Conservation (phyloP, 169 alveolate genomes). For the Cryptosporidium sp. region DNA sequence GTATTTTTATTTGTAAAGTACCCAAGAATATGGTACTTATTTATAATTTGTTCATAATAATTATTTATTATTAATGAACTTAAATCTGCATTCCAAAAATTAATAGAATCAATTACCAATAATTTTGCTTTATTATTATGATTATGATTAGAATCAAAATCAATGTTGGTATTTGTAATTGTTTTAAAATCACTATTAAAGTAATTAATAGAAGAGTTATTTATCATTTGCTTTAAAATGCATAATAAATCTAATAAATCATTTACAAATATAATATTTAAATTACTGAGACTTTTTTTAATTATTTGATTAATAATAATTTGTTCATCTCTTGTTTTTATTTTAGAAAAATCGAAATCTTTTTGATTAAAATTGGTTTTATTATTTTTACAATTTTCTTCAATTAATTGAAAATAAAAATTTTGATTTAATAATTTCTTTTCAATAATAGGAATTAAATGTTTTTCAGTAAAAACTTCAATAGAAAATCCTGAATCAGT, state of each 20-base stretch:
- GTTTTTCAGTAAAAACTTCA: conserved; percentile 45
- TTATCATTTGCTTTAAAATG: conserved; percentile 8
- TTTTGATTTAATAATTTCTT: neutral
- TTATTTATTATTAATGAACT: conserved; percentile 6
- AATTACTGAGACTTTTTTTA: conserved; percentile 1
- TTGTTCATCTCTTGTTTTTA: neutral
- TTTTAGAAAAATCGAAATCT: neutral
- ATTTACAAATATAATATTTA: conserved; percentile 5
- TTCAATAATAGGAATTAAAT: conserved; percentile 50
- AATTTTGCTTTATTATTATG: conserved; percentile 11
- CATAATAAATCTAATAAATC: conserved; percentile 46
- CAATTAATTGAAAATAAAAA: neutral
- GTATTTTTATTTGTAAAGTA: conserved; percentile 29
- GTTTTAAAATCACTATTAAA: neutral
- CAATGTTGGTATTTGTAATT: neutral
- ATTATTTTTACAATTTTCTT: neutral
- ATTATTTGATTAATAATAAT: neutral
- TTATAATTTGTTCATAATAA: neutral
- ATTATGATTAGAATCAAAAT: neutral
- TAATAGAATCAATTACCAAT: conserved; percentile 46
- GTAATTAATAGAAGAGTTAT: neutral
- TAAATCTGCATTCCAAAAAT: conserved; percentile 46
- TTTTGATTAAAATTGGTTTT: neutral
- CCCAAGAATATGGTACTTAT: conserved; percentile 30
- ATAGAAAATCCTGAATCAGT: conserved; percentile 39